Evolutionary conservation across 805 yeast species (phyloP).

Genomic region (Ogataea ramenticola): DNA sequence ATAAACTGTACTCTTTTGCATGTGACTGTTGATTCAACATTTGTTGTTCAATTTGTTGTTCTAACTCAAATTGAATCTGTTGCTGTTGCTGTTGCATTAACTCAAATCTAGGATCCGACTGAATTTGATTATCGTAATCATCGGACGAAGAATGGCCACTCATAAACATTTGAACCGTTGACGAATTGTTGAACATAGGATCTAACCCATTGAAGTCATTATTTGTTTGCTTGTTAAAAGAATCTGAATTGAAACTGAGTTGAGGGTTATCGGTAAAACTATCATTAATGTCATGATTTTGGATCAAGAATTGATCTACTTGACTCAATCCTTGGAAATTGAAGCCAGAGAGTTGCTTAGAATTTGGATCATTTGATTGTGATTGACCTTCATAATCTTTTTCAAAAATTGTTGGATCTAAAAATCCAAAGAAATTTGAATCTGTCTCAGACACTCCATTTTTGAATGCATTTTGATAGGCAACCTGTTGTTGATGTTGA

Average conservation of each 20-base stretch:
- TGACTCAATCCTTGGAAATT: not conserved
- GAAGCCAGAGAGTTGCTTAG: not conserved
- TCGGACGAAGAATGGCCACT: too few species aligned
- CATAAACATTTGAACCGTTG: too few species aligned
- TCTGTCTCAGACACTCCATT: not conserved
- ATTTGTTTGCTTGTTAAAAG: too few species aligned
- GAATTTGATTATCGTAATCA: too few species aligned
- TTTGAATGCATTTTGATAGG: too few species aligned
- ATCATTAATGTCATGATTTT: too few species aligned
- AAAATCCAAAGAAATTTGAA: too few species aligned
- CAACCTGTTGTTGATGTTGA: too few species aligned
- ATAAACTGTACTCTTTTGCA: conserved; percentile 1
- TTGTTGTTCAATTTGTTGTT: conserved; percentile 1
- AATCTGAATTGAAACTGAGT: too few species aligned
- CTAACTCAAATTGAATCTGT: not conserved
- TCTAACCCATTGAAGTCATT: too few species aligned
- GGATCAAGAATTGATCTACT: not conserved
- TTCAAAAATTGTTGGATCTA: not conserved
- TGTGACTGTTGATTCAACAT: conserved; percentile 2
- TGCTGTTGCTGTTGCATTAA: not conserved
- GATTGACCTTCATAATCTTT: not conserved
- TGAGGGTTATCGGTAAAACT: too few species aligned
- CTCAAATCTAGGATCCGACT: not conserved
- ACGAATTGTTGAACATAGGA: too few species aligned
- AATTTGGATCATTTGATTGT: not conserved